Conservation (phyloP, 2,329 filamentous ascomycete genomes). For the Stylonectria norvegica region DNA sequence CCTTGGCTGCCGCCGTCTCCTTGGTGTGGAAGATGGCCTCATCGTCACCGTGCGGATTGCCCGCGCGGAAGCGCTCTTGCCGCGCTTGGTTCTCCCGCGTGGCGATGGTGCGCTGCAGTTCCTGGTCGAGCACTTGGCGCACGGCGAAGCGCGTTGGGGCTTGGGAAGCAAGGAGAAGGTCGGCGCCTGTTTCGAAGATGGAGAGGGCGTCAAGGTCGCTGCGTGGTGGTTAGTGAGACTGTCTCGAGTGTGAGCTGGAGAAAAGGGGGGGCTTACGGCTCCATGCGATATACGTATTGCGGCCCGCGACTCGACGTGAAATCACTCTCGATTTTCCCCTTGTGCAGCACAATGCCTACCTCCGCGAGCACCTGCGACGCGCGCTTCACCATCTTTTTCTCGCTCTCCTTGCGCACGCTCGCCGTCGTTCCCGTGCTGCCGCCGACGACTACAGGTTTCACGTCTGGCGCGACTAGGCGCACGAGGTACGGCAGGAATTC, state of each 20-base stretch:
- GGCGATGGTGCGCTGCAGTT: slow-evolving; percentile 71
- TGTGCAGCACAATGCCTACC: slow-evolving; percentile 76
- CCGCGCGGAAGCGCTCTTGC: slow-evolving; percentile 61
- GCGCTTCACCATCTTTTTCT: slow-evolving; percentile 75
- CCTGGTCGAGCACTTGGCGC: slow-evolving; percentile 87
- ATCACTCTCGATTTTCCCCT: slow-evolving; percentile 72
- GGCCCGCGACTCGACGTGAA: slow-evolving; percentile 55
- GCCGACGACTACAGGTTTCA: slow-evolving; percentile 85
- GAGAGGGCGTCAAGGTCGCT: slow-evolving; percentile 74
- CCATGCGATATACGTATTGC: slow-evolving; percentile 88
- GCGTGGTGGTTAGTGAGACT: slow-evolving; percentile 9
- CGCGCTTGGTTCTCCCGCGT: slow-evolving; percentile 64
- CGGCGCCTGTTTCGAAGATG: slow-evolving; percentile 65
- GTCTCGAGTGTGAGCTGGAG: not conserved
- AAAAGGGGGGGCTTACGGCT: slow-evolving; percentile 63
- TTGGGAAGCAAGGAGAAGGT: slow-evolving; percentile 53
- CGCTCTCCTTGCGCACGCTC: slow-evolving; percentile 81
- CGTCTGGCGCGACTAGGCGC: slow-evolving; percentile 79
- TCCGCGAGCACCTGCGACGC: slow-evolving; percentile 82
- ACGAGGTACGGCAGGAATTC: slow-evolving; percentile 84
- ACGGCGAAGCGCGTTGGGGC: slow-evolving; percentile 86
- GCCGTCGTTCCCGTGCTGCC: slow-evolving; percentile 66
- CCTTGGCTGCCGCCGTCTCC: slow-evolving; percentile 34
- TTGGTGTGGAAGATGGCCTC: slow-evolving; percentile 35
- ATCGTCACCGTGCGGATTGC: slow-evolving; percentile 26